Conservation (phyloP, 179 eudicot species). For the Gypsophila paniculata region DNA sequence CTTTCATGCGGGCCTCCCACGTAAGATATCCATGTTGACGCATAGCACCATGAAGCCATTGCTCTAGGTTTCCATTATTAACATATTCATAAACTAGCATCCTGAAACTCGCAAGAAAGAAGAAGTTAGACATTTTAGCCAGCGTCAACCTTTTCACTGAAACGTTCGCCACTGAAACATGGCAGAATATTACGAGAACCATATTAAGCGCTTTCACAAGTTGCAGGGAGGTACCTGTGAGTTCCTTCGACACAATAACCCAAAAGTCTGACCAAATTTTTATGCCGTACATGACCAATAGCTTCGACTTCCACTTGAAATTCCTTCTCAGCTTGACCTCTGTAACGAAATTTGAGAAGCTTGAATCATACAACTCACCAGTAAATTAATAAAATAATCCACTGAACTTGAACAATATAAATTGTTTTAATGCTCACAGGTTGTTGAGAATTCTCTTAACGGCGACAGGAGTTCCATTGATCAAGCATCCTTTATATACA, state of each 20-base stretch:
- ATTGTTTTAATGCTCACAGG: constrained; percentile 48
- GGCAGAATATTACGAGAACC: not conserved
- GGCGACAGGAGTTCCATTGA: constrained; percentile 82
- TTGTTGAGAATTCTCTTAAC: constrained; percentile 85
- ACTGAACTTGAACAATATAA: constrained; percentile 10
- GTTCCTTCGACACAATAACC: constrained; percentile 97
- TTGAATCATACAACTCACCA: constrained; percentile 23
- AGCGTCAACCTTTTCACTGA: not conserved
- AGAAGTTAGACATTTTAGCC: constrained; percentile 14
- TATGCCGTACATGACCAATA: constrained; percentile 95
- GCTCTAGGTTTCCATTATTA: constrained; percentile 91
- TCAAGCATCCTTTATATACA: constrained; percentile 72
- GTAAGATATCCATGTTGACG: constrained; percentile 88
- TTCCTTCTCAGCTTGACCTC: constrained; percentile 98
- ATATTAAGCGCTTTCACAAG: not conserved
- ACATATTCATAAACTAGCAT: constrained; percentile 92
- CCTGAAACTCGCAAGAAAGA: constrained; percentile 42
- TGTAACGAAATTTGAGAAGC: constrained; percentile 24
- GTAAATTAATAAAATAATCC: not conserved
- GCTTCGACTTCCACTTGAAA: constrained; percentile 97
- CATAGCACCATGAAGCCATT: constrained; percentile 99
- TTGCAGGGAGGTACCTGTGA: constrained; percentile 53
- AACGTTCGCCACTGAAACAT: not conserved
- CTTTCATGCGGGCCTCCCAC: constrained; percentile 95
- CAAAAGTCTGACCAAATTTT: constrained; percentile 80